Evolutionary conservation across 768 basidiomycete species (phyloP).

Genomic region (Ramaria rubella): DNA sequence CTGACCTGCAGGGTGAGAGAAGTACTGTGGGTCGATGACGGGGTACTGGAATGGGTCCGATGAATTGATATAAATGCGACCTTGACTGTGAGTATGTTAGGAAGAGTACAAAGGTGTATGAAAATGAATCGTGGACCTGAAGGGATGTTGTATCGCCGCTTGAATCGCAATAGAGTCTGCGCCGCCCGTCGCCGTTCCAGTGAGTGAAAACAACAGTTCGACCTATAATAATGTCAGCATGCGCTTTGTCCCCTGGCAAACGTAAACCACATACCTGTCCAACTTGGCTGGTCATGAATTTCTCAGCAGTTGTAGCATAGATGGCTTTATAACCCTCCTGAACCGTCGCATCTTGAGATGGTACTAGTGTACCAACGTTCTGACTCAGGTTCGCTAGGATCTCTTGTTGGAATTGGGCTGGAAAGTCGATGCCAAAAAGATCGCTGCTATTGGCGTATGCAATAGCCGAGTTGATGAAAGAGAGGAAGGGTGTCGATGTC

Average conservation of each 20-base stretch:
- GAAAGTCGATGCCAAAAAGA: constrained; percentile 34
- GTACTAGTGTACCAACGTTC: constrained; percentile 34
- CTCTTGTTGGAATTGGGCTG: constrained; percentile 27
- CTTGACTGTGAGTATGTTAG: constrained; percentile 33
- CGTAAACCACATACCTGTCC: constrained; percentile 29
- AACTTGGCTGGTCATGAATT: constrained; percentile 33
- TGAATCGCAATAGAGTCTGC: constrained; percentile 47
- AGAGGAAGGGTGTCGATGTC: constrained; percentile 33
- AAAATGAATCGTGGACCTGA: constrained; percentile 32
- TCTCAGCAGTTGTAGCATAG: constrained; percentile 38
- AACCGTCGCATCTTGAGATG: constrained; percentile 39
- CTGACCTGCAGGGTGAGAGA: constrained; percentile 46
- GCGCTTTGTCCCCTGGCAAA: background rate
- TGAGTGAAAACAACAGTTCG: constrained; percentile 47
- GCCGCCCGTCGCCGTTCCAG: constrained; percentile 31
- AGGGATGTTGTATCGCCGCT: constrained; percentile 58
- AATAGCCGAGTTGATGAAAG: constrained; percentile 58
- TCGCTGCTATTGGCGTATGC: constrained; percentile 50
- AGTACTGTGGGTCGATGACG: constrained; percentile 60
- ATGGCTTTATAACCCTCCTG: constrained; percentile 50
- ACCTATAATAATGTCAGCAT: constrained; percentile 19
- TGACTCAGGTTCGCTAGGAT: constrained; percentile 27
- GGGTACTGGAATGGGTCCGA: constrained; percentile 53
- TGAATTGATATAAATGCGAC: constrained; percentile 56
- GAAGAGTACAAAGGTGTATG: constrained; percentile 4